phyloP scores from a whole-genome alignment of 164 flowering plant species.

The Dillenia suffruticosa region DNA sequence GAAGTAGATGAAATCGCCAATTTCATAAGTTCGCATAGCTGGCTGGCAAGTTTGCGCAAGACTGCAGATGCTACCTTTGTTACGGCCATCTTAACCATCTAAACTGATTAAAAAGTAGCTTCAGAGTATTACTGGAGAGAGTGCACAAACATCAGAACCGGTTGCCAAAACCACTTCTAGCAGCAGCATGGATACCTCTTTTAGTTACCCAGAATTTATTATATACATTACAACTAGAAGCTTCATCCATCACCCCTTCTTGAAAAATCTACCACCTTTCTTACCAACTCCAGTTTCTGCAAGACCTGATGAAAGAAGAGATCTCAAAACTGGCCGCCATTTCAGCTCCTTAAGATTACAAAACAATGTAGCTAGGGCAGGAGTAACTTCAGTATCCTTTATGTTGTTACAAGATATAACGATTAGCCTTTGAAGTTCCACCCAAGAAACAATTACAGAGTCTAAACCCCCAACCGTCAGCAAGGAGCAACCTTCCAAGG shows the following conservation, averaged over 20 bases:
- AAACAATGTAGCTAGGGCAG: conserved; percentile 63
- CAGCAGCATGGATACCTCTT: neutral
- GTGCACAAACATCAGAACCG: neutral
- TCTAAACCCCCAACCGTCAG: conserved; percentile 79
- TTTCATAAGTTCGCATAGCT: too few relatives aligned
- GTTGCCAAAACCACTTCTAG: conserved; percentile 1
- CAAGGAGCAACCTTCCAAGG: conserved; percentile 83
- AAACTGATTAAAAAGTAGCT: conserved; percentile 4
- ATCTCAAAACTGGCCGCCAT: conserved; percentile 84
- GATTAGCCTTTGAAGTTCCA: conserved; percentile 71
- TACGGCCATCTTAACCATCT: conserved; percentile 14
- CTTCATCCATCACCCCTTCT: conserved; percentile 33
- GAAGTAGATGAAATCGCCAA: too few relatives aligned
- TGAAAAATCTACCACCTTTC: conserved; percentile 70
- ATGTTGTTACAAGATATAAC: conserved; percentile 83
- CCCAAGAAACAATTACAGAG: conserved; percentile 68
- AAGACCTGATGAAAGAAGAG: conserved; percentile 60
- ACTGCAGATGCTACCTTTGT: conserved; percentile 7
- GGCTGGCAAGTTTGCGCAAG: too few relatives aligned
- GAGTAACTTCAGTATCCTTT: conserved; percentile 67
- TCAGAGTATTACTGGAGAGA: neutral
- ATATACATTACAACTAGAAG: neutral
- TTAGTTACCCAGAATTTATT: conserved; percentile 2
- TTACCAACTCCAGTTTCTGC: conserved; percentile 61
- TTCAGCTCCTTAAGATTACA: conserved; percentile 70